Conservation (phyloP, 2,329 filamentous ascomycete species). For the Harringtonia aguacate region DNA sequence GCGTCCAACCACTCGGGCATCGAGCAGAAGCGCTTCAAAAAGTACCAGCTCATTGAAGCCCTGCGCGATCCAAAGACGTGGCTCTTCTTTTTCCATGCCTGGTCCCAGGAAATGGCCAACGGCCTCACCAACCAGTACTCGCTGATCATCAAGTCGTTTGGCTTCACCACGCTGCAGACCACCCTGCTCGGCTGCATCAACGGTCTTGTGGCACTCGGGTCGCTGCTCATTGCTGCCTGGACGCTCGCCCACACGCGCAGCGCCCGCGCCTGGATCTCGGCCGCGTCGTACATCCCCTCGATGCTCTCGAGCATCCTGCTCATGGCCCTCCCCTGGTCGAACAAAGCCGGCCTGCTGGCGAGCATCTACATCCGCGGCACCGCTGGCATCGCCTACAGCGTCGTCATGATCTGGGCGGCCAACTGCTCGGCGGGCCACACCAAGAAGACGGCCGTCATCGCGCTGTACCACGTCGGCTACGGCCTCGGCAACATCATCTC, state of each 20-base stretch:
- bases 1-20: conserved; percentile 26
- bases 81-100: conserved; percentile 13
- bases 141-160: conserved; percentile 12
- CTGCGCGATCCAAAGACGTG: conserved; percentile 13
- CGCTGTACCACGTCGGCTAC: conserved; percentile 48
- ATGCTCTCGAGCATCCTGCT: conserved; percentile 5
- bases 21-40: conserved; percentile 10
- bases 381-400: conserved; percentile 6
- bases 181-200: conserved; percentile 9
- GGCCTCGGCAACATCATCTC: conserved; percentile 51
- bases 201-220: conserved; percentile 6
- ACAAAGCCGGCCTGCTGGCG: conserved; percentile 2
- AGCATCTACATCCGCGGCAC: conserved; percentile 6
- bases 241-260: conserved; percentile 4
- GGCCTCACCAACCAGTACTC: conserved; percentile 12
- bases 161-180: conserved; percentile 9
- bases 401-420: conserved; percentile 30
- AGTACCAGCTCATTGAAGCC: conserved; percentile 10
- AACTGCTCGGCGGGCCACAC: conserved; percentile 45
- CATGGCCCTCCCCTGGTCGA: conserved; percentile 4
- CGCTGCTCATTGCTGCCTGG: conserved; percentile 1
- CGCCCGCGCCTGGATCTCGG: conserved; percentile 5
- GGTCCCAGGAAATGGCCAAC: conserved; percentile 11
- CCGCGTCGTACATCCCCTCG: conserved; percentile 1
- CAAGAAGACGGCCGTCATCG: conserved; percentile 54